Evolutionary conservation across 306 rosid species (phyloP), one percentile per base, ranked within the genome.

Genomic region (Phaseolus lunatus): DNA sequence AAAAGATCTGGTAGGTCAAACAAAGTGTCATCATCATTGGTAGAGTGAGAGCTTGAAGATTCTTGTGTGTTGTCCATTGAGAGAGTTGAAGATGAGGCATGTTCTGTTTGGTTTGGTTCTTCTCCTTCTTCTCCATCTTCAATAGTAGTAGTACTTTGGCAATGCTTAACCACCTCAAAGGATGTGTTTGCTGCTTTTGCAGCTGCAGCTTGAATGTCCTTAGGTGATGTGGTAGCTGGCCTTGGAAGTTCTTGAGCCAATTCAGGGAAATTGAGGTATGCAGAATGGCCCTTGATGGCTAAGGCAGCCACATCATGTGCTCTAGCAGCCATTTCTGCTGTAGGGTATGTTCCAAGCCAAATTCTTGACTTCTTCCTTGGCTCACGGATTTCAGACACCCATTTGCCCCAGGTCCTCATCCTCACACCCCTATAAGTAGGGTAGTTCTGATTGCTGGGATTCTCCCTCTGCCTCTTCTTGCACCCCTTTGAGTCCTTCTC

Each of bases 241-340:
- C 72, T 86, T 19, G 98, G 98, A 69, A 94, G 93, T 1, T 59
- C 54, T 6, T 61, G 26, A 2, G 88, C 87, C 57, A 91, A 39
- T 59, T 94, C 84, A 11, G 98, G 98, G 80, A 94, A 94, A 77
- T 94, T 94, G 54, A 94, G 93, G 81, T 65, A 85, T 16, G 98
- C 97, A 31, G 96, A 85, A 22, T 72, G 33, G 19, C 98, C 98
- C 67, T 94, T 94, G 64, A 91, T 91, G 29, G 98, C 96, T 23
- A 88, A 70, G 31, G 98, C 90, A 0, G 98, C 98, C 18, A 90
- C 97, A 83, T 94, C 98, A 59, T 94, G 98, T 5, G 98, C 98
- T 78, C 94, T 78, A 2, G 98, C 98, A 6, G 98, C 98, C 98
- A 94, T 94, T 82, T 89, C 96, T 9, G 98, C 87, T 1, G 94